These are phyloP conservation scores for Primulina huaijiensis DNA, from an alignment of 257 asterid genomes.

Conservation along the genomic window DNA sequence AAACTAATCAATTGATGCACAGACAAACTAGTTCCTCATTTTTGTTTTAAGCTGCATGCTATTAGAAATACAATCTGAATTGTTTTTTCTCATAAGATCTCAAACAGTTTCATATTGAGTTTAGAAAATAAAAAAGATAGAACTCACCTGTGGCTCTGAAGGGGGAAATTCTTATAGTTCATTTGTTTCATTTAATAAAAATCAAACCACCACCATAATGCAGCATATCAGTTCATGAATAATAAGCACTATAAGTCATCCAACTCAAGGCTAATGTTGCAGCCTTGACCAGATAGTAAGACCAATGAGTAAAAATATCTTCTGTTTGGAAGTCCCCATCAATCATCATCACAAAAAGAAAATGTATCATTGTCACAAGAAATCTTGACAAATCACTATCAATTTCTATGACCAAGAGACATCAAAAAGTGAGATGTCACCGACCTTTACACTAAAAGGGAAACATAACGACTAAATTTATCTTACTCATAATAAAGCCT, in stretches of 20 bases:
- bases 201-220: not conserved
- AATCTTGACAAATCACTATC: not conserved
- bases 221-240: not conserved
- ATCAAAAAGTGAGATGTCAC: slow-evolving; percentile 10
- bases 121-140: no score
- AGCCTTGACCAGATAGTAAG: not conserved
- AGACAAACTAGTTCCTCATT: not conserved
- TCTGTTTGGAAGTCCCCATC: not conserved
- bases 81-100: not conserved
- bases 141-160: not conserved
- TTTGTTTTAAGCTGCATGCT: not conserved
- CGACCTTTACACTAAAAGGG: slow-evolving; percentile 5
- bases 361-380: not conserved
- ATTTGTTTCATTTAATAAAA: not conserved
- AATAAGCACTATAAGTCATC: slow-evolving; percentile 1
- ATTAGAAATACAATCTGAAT: not conserved
- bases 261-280: not conserved
- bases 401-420: not conserved
- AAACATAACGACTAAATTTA: not conserved
- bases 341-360: no score
- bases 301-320: not conserved
- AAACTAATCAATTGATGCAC: not conserved
- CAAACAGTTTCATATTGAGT: no score
- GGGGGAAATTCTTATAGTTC: not conserved
- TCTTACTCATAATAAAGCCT: slow-evolving; percentile 15